Conservation (phyloP, 108 stramenopile species). For the Schizochytrium sp. region DNA sequence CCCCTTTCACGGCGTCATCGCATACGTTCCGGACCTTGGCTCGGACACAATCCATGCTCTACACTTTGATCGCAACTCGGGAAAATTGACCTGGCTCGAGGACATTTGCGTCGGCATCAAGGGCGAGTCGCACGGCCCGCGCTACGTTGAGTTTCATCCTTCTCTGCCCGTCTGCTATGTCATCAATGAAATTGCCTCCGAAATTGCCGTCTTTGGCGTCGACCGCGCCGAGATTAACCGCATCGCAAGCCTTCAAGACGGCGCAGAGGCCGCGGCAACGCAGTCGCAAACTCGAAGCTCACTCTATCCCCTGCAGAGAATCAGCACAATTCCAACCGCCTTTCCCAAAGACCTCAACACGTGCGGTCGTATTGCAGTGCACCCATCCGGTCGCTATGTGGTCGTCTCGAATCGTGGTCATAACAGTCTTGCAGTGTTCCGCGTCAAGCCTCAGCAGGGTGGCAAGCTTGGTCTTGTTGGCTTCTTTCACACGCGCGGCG, state of each 20-base stretch:
- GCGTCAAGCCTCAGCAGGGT: slow-evolving; percentile 58
- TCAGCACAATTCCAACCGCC: slow-evolving; percentile 75
- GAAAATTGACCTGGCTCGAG: slow-evolving; percentile 61
- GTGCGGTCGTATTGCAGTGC: slow-evolving; percentile 74
- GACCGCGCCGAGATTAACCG: slow-evolving; percentile 59
- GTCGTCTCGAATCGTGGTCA: slow-evolving; percentile 90
- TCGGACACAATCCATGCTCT: slow-evolving; percentile 74
- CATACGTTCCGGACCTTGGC: slow-evolving; percentile 80
- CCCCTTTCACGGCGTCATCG: slow-evolving; percentile 69
- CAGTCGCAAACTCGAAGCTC: slow-evolving; percentile 52
- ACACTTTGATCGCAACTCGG: slow-evolving; percentile 55
- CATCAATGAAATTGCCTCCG: slow-evolving; percentile 63
- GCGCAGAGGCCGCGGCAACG: slow-evolving; percentile 60
- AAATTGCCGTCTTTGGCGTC: slow-evolving; percentile 74
- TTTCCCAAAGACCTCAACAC: slow-evolving; percentile 81
- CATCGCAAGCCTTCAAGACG: slow-evolving; percentile 55
- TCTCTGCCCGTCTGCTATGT: slow-evolving; percentile 70
- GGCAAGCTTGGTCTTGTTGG: slow-evolving; percentile 67
- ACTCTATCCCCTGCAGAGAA: slow-evolving; percentile 67
- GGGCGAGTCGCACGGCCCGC: slow-evolving; percentile 76
- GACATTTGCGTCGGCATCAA: slow-evolving; percentile 65
- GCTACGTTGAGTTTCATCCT: slow-evolving; percentile 82
- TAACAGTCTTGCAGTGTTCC: slow-evolving; percentile 74
- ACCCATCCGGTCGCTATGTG: slow-evolving; percentile 74
- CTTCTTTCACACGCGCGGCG: slow-evolving; percentile 83